Percentiles rank a stretch among this genome's conserved stretches.
These are phyloP conservation scores for Geotrichum aggregatum DNA, from an alignment of 1,139 yeast species.

Conservation along the genomic window DNA sequence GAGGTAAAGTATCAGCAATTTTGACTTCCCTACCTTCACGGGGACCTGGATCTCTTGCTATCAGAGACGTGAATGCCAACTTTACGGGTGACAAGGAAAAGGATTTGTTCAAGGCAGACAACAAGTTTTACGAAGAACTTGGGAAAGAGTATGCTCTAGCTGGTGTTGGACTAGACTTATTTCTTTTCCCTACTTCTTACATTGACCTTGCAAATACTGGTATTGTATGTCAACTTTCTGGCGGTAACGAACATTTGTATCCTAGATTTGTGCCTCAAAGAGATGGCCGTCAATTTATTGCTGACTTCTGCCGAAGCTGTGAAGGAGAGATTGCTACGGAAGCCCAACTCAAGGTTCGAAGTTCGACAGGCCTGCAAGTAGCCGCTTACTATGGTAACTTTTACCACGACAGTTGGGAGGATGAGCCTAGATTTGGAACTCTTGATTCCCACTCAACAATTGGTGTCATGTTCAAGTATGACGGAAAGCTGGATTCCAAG, in stretches of 20 bases:
- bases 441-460: conserved; percentile 62
- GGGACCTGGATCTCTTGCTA: conserved; percentile 76
- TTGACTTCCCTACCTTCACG: conserved; percentile 69
- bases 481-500: conserved; percentile 66
- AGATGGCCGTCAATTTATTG: conserved; percentile 64
- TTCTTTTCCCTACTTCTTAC: conserved; percentile 60
- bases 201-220: conserved; percentile 76
- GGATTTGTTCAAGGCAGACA: conserved; percentile 59
- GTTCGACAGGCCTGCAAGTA: conserved; percentile 85
- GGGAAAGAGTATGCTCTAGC: conserved; percentile 54
- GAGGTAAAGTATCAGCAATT: conserved; percentile 76
- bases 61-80: conserved; percentile 42
- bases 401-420: conserved; percentile 33
- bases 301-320: conserved; percentile 46
- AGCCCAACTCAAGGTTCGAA: conserved; percentile 78
- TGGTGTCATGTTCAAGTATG: conserved; percentile 70
- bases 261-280: conserved; percentile 62
- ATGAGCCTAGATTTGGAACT: conserved; percentile 70
- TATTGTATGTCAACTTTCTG: conserved; percentile 61
- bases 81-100: conserved; percentile 45
- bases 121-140: conserved; percentile 58
- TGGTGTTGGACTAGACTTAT: conserved; percentile 74
- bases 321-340: conserved; percentile 59
- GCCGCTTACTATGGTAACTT: conserved; percentile 67
- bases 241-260: conserved; percentile 67